These are phyloP conservation scores for Royoungia palumana DNA, from an alignment of 768 basidiomycete species.

Conservation along the genomic window DNA sequence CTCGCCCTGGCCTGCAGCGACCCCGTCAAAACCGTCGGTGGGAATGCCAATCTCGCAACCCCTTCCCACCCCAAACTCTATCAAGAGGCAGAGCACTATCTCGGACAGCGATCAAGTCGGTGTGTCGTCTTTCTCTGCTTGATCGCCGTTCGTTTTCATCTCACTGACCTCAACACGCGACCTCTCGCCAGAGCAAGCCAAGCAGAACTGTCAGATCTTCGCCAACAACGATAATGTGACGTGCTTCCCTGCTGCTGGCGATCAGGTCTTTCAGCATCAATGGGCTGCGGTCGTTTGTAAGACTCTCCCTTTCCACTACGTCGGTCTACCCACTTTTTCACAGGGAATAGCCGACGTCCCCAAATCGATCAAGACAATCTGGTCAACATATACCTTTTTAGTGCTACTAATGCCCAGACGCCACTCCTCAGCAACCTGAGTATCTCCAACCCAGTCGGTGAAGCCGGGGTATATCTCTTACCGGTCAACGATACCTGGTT, in stretches of 20 bases:
- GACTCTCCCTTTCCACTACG: slow-evolving; percentile 33
- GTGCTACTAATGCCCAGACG: slow-evolving; percentile 55
- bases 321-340: slow-evolving; percentile 13
- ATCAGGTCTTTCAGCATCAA: slow-evolving; percentile 64
- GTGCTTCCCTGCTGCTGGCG: slow-evolving; percentile 64
- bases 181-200: slow-evolving; percentile 35
- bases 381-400: slow-evolving; percentile 77
- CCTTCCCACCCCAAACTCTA: slow-evolving; percentile 4
- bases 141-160: slow-evolving; percentile 7
- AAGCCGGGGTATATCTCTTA: slow-evolving; percentile 49
- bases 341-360: slow-evolving; percentile 77
- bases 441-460: slow-evolving; percentile 51
- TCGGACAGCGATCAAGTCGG: slow-evolving; percentile 25
- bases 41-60: slow-evolving; percentile 31
- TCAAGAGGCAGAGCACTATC: slow-evolving; percentile 26
- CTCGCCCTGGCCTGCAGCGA: slow-evolving; percentile 44
- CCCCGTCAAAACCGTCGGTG: slow-evolving; percentile 26
- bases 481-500: slow-evolving; percentile 78
- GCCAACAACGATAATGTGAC: slow-evolving; percentile 73
- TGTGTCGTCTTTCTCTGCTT: slow-evolving; percentile 18
- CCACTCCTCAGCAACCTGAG: slow-evolving; percentile 45
- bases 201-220: slow-evolving; percentile 45
- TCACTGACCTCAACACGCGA: slow-evolving; percentile 9
- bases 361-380: slow-evolving; percentile 56
- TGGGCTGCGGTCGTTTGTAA: slow-evolving; percentile 79